phyloP scores from a whole-genome alignment of 1,139 yeast genomes.

The Arxiozyma telluris region DNA sequence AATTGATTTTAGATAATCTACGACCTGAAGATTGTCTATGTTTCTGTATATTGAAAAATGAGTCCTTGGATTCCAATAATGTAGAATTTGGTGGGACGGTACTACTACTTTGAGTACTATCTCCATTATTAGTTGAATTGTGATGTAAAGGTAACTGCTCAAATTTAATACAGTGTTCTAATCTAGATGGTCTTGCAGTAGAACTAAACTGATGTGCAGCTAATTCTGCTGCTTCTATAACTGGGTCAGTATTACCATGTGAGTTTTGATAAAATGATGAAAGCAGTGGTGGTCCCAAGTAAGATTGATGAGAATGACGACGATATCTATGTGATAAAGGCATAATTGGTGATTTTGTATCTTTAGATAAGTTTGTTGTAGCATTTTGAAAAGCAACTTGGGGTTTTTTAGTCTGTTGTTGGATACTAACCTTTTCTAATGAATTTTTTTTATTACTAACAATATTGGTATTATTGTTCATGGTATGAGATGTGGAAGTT shows the following conservation, averaged over 20 bases:
- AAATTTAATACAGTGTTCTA: conserved; percentile 12
- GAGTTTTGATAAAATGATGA: conserved; percentile 1
- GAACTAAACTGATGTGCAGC: conserved; percentile 5
- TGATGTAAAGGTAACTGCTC: background rate
- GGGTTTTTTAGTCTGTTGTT: background rate
- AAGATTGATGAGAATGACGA: conserved; percentile 4
- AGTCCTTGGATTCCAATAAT: background rate
- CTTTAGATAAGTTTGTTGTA: background rate
- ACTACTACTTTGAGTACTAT: background rate
- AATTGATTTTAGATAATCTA: conserved; percentile 1
- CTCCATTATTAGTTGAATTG: background rate
- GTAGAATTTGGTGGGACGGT: background rate
- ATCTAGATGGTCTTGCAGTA: conserved; percentile 17
- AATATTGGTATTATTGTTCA: background rate
- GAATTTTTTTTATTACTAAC: background rate
- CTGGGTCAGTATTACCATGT: conserved; percentile 12
- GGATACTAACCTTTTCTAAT: background rate
- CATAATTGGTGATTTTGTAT: background rate
- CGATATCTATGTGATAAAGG: conserved; percentile 1
- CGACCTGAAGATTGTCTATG: conserved; percentile 5
- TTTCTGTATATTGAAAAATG: conserved; percentile 10
- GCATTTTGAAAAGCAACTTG: background rate
- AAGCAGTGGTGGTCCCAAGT: background rate
- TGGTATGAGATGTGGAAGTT: background rate
- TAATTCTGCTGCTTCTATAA: conserved; percentile 10